Conservation (phyloP, 768 basidiomycete genomes). For the Mycena epipterygia region DNA sequence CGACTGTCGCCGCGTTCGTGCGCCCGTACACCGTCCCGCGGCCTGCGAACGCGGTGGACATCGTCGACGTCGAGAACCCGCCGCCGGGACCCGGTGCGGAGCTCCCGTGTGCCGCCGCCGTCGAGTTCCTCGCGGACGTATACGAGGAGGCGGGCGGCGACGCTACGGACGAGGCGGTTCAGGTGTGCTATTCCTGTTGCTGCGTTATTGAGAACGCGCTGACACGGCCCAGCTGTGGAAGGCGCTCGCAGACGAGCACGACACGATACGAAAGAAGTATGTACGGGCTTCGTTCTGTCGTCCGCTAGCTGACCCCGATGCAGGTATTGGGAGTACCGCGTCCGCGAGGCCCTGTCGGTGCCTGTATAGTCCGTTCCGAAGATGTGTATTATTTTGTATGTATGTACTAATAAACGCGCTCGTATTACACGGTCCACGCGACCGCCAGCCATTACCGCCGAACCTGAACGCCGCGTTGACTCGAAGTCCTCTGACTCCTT, state of each 20-base stretch:
- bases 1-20: slow-evolving; percentile 70
- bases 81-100: slow-evolving; percentile 73
- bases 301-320: slow-evolving; percentile 5
- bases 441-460: too few species aligned
- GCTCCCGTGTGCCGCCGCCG: slow-evolving; percentile 81
- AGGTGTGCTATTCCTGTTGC: slow-evolving; percentile 51
- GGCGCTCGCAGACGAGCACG: slow-evolving; percentile 75
- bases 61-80: slow-evolving; percentile 84
- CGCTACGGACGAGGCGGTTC: slow-evolving; percentile 59
- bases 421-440: too few species aligned
- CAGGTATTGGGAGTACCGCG: slow-evolving; percentile 87
- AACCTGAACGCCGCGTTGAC: too few species aligned
- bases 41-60: slow-evolving; percentile 47
- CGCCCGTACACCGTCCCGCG: slow-evolving; percentile 68
- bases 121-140: slow-evolving; percentile 90
- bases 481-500: too few species aligned
- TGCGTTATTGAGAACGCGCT: slow-evolving; percentile 26
- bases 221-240: slow-evolving; percentile 71
- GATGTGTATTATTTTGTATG: slow-evolving; percentile 31
- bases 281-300: slow-evolving; percentile 35
- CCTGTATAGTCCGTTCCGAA: neutral
- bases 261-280: slow-evolving; percentile 84
- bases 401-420: slow-evolving; percentile 27
- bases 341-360: slow-evolving; percentile 39
- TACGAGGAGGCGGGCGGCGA: slow-evolving; percentile 66